Percentiles rank a stretch among this genome's conserved stretches.
Conservation (phyloP, 179 eudicot genomes). For the Beta lomatogona region DNA sequence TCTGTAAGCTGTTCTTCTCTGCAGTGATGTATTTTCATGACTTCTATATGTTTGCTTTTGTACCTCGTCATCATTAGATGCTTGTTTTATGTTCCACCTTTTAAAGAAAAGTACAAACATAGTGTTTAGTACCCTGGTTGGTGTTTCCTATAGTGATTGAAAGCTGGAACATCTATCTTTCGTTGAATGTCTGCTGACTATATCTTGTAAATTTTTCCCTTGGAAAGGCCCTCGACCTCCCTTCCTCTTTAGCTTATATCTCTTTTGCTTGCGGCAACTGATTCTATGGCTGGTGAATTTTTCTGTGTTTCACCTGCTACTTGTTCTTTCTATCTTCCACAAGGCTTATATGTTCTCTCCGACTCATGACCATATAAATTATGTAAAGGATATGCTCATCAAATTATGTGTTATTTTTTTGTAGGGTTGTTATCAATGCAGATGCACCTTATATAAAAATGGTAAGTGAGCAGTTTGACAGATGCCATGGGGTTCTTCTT, state of each 20-base stretch:
- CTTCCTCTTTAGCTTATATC: neutral
- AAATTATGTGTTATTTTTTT: constrained; percentile 8
- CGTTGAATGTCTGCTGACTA: neutral
- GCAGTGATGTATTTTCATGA: neutral
- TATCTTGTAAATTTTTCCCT: neutral
- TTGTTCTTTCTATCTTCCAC: neutral
- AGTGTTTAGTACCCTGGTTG: neutral
- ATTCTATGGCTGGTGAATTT: neutral
- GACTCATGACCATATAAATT: neutral
- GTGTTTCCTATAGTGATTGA: neutral
- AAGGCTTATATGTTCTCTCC: neutral
- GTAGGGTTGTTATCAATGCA: constrained; percentile 85
- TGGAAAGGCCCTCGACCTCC: neutral
- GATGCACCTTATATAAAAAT: constrained; percentile 89
- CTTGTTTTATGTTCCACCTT: neutral
- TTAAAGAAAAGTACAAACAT: neutral
- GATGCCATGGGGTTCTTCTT: constrained; percentile 98
- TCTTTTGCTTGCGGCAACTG: neutral
- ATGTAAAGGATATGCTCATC: neutral
- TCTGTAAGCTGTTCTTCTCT: constrained; percentile 53
- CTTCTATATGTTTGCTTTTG: neutral
- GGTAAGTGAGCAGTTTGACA: constrained; percentile 96
- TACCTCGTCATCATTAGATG: neutral
- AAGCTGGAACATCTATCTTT: neutral
- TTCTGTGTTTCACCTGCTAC: neutral